Evolutionary conservation across 2,329 filamentous ascomycete genomes (phyloP).

Genomic region (Cryphonectria carpinicola): DNA sequence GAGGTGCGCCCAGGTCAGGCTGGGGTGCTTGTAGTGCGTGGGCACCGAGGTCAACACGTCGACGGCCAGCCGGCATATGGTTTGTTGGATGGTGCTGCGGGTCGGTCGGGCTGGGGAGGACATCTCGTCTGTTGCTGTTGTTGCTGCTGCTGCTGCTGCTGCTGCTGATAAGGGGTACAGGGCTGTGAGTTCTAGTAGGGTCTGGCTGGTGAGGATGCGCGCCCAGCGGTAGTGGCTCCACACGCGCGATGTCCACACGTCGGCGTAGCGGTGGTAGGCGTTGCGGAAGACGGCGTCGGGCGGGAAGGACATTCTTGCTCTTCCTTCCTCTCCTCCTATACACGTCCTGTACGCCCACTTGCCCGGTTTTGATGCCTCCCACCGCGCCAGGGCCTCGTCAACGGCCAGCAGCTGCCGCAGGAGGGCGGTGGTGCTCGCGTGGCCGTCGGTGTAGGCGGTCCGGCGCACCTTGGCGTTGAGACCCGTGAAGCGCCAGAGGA

Average conservation of each 20-base stretch:
- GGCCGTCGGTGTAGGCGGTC: constrained; percentile 44
- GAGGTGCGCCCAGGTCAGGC: constrained; percentile 37
- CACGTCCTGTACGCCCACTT: constrained; percentile 45
- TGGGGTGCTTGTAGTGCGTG: constrained; percentile 56
- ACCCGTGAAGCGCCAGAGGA: constrained; percentile 46
- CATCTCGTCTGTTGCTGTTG: constrained; percentile 8
- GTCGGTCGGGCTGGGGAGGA: constrained; percentile 34
- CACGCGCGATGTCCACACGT: constrained; percentile 56
- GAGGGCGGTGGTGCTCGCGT: constrained; percentile 38
- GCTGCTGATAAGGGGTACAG: constrained; percentile 44
- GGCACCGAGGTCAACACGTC: constrained; percentile 52
- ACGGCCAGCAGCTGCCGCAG: constrained; percentile 46
- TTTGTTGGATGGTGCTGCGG: constrained; percentile 36
- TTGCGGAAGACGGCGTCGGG: constrained; percentile 52
- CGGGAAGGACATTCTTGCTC: constrained; percentile 36
- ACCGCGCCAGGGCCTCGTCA: constrained; percentile 44
- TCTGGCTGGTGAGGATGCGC: constrained; percentile 57
- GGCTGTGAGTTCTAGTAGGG: constrained; percentile 48
- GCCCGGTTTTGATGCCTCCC: constrained; percentile 42
- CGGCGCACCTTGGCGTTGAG: constrained; percentile 42
- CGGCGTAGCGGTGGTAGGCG: constrained; percentile 58
- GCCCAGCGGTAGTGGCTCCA: constrained; percentile 65
- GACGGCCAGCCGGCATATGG: constrained; percentile 45
- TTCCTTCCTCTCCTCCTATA: constrained; percentile 30
- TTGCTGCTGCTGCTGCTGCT: background rate